phyloP scores from a whole-genome alignment of 805 yeast species.

The Zygoascus tannicola region DNA sequence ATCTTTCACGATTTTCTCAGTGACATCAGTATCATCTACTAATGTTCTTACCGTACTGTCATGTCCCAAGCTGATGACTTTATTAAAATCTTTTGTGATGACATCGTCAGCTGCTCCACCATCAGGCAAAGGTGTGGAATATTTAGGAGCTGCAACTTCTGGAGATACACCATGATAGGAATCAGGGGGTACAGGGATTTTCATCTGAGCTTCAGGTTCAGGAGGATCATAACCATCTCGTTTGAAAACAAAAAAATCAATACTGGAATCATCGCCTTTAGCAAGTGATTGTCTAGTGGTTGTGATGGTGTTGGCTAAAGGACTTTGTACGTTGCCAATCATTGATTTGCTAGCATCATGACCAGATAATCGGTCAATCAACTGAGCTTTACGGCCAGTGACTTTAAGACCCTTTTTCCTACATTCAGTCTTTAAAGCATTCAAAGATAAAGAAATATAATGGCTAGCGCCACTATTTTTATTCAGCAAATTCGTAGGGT shows the following conservation, averaged over 20 bases:
- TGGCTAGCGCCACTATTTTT: slow-evolving; percentile 16
- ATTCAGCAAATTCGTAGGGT: slow-evolving; percentile 26
- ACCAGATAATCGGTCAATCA: slow-evolving; percentile 32
- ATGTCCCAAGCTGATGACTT: slow-evolving; percentile 13
- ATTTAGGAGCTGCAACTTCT: slow-evolving; percentile 8
- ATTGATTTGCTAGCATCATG: slow-evolving; percentile 10
- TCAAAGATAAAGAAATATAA: slow-evolving; percentile 38
- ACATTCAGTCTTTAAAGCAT: slow-evolving; percentile 50
- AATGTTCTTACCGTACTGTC: slow-evolving; percentile 19
- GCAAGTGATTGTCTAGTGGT: slow-evolving; percentile 18
- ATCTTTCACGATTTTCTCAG: slow-evolving; percentile 4
- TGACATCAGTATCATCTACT: slow-evolving; percentile 17
- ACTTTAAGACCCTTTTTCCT: slow-evolving; percentile 50
- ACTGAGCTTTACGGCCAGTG: slow-evolving; percentile 52
- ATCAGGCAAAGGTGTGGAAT: slow-evolving; percentile 12
- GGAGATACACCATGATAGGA: slow-evolving; percentile 12
- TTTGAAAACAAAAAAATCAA: slow-evolving; percentile 27
- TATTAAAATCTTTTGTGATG: slow-evolving; percentile 18
- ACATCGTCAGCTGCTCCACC: slow-evolving; percentile 18
- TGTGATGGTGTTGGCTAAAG: not conserved
- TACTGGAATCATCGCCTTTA: slow-evolving; percentile 28
- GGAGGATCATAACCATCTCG: slow-evolving; percentile 9
- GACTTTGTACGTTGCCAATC: not conserved
- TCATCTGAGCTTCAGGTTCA: slow-evolving; percentile 13
- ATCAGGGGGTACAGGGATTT: slow-evolving; percentile 26